Evolutionary conservation across 78 protist species (phyloP).

Genomic region (Speleostelium caveatum): DNA sequence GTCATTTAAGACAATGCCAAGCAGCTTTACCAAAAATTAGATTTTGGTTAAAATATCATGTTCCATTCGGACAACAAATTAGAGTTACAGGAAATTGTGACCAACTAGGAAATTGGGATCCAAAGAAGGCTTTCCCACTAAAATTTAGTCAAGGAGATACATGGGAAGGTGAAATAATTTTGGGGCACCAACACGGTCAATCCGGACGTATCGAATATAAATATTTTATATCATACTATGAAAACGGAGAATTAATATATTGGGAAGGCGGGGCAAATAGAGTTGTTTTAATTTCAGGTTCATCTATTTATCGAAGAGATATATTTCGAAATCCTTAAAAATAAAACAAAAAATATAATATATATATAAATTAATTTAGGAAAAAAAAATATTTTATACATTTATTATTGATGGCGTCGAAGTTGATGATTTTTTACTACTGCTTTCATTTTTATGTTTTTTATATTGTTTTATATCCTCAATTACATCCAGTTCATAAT

Average conservation of each 20-base stretch:
- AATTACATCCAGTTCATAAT: no score
- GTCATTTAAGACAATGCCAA: constrained; percentile 71
- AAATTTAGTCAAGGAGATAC: constrained; percentile 74
- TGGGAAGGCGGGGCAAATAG: constrained; percentile 77
- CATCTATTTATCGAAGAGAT: constrained; percentile 47
- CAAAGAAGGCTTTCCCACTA: constrained; percentile 67
- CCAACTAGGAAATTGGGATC: constrained; percentile 78
- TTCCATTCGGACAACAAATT: constrained; percentile 79
- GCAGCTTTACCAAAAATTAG: constrained; percentile 59
- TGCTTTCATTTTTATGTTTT: no score
- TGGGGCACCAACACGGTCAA: constrained; percentile 4
- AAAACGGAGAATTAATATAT: constrained; percentile 55
- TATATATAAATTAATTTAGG: neutral
- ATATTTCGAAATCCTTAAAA: constrained; percentile 46
- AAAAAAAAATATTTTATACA: neutral
- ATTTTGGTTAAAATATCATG: constrained; percentile 73
- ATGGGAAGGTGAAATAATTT: constrained; percentile 72
- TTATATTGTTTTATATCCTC: no score
- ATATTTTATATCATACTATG: constrained; percentile 63
- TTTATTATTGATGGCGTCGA: no score
- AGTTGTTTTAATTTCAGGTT: constrained; percentile 59
- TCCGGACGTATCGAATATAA: constrained; percentile 74
- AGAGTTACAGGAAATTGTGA: constrained; percentile 77
- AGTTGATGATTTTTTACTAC: no score
- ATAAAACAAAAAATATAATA: neutral